phyloP scores from a whole-genome alignment of 805 yeast species.

The Naumovozyma castellii region DNA sequence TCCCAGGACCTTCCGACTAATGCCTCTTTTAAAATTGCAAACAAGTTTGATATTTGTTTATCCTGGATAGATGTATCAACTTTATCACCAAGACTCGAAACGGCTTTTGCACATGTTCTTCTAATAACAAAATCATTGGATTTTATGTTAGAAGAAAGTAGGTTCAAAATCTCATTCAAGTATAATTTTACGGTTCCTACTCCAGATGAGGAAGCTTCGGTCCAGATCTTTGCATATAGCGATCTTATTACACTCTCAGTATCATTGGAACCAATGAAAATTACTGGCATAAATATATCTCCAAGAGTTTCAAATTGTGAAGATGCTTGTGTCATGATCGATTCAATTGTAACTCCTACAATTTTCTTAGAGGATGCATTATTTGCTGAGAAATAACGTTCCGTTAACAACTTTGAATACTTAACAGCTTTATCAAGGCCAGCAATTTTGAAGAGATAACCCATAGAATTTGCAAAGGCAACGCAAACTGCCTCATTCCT shows the following conservation, averaged over 20 bases:
- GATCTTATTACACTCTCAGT: constrained; percentile 36
- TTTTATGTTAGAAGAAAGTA: constrained; percentile 41
- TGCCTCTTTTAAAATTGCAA: constrained; percentile 48
- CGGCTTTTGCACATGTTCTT: constrained; percentile 58
- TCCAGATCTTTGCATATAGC: constrained; percentile 61
- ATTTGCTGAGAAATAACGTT: constrained; percentile 51
- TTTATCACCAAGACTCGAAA: constrained; percentile 47
- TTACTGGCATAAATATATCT: constrained; percentile 61
- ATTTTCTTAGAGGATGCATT: constrained; percentile 35
- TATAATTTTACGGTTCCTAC: constrained; percentile 60
- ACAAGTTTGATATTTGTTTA: constrained; percentile 32
- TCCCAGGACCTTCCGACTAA: constrained; percentile 75
- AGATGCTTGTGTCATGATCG: constrained; percentile 58
- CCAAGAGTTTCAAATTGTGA: constrained; percentile 57
- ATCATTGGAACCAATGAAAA: constrained; percentile 72
- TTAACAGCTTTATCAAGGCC: constrained; percentile 41
- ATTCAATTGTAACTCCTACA: constrained; percentile 54
- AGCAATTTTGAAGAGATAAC: constrained; percentile 62
- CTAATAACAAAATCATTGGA: constrained; percentile 57
- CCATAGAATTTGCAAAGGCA: constrained; percentile 73
- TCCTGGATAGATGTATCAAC: constrained; percentile 30
- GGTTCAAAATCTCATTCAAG: constrained; percentile 51
- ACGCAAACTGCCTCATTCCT: constrained; percentile 62
- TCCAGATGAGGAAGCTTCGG: constrained; percentile 68
- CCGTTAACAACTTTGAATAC: constrained; percentile 42